Evolutionary conservation across 176 grass and related monocot species (phyloP).

Genomic region (Otatea glauca): DNA sequence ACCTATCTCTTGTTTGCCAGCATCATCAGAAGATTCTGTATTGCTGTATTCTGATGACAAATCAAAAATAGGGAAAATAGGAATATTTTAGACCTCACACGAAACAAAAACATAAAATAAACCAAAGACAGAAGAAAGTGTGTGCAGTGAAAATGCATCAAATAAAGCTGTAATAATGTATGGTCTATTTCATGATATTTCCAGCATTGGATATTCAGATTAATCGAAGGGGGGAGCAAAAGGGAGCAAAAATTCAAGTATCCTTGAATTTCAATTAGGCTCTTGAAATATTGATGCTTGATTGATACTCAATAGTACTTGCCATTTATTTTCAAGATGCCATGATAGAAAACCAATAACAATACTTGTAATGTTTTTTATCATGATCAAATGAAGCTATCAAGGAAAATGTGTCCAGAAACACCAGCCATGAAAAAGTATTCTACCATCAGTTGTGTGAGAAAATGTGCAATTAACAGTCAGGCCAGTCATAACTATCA

Average conservation of each 20-base stretch:
- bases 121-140: conserved; percentile 18
- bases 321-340: background rate
- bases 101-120: conserved; percentile 13
- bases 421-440: background rate
- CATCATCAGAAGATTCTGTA: conserved; percentile 85
- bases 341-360: conserved; percentile 5
- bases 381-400: conserved; percentile 12
- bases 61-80: conserved; percentile 9
- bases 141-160: background rate
- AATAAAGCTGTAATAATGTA: conserved; percentile 13
- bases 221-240: conserved; percentile 10
- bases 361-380: background rate
- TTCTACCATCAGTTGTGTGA: background rate
- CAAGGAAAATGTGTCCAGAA: background rate
- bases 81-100: background rate
- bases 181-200: conserved; percentile 19
- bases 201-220: conserved; percentile 24
- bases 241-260: conserved; percentile 23
- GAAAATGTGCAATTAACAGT: background rate
- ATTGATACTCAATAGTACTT: background rate
- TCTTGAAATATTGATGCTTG: background rate
- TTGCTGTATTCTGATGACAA: conserved; percentile 87
- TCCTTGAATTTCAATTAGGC: background rate
- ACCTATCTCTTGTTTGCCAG: conserved; percentile 76
- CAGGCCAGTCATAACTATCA: background rate